phyloP scores from a whole-genome alignment of 495 filamentous ascomycete genomes.

The Annulohypoxylon moriforme region DNA sequence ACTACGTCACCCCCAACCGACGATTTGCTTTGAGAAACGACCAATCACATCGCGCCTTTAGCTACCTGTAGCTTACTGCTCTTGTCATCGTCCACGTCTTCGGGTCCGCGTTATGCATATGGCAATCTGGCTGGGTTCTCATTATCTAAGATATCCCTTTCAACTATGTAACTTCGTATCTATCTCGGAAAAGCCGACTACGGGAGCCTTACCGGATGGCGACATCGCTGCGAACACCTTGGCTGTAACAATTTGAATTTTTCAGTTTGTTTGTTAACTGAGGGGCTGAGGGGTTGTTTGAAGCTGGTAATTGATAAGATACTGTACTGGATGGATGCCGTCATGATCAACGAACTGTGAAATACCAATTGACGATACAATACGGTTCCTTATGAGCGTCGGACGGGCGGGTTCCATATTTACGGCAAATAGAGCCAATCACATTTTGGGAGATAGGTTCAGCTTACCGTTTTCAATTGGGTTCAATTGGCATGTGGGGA shows the following conservation, averaged over 20 bases:
- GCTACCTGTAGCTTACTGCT: constrained; percentile 4
- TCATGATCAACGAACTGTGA: constrained; percentile 36
- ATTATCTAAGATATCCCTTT: constrained; percentile 13
- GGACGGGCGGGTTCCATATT: constrained; percentile 30
- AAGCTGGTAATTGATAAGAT: constrained; percentile 19
- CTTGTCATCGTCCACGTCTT: constrained; percentile 10
- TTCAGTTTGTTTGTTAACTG: constrained; percentile 1
- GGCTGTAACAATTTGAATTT: not conserved
- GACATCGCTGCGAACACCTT: constrained; percentile 22
- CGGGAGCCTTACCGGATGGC: constrained; percentile 5
- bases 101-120: constrained; percentile 1
- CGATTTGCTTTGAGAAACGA: constrained; percentile 2
- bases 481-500: constrained; percentile 38
- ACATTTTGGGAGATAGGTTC: not conserved
- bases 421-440: constrained; percentile 23
- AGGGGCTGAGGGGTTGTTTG: constrained; percentile 1
- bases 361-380: constrained; percentile 19
- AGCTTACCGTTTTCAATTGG: constrained; percentile 35
- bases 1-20: constrained; percentile 35
- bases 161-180: not conserved
- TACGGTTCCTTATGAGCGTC: constrained; percentile 42
- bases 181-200: constrained; percentile 20
- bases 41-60: constrained; percentile 18
- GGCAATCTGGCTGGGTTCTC: constrained; percentile 8
- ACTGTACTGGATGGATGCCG: constrained; percentile 25